Base-by-base conservation (phyloP, 2,329 filamentous ascomycete genomes). In the Colletotrichum lupini region DNA sequence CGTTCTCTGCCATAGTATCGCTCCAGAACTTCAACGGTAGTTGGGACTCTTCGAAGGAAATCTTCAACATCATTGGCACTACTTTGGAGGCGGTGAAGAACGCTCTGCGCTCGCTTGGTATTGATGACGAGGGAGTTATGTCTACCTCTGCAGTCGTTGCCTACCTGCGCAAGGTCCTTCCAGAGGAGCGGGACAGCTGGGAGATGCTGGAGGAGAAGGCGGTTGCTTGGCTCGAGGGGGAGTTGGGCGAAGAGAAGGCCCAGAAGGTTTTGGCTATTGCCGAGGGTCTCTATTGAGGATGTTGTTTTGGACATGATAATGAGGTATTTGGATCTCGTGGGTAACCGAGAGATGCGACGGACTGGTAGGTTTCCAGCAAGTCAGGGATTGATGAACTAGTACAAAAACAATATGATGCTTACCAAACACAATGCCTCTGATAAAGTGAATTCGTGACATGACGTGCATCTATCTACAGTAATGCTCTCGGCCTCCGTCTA, bases 191-290 rank as follows among this genome's bases (percentile, higher is more conserved):
- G 78, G 91, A 90, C 2, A 85, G 85, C 7, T 94, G 91, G 91
- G 91, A 92, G 74, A 83, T 93, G 84, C 81, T 93, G 52, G 89
- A 87, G 19, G 87, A 88, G 11, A 93, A 92, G 83, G 91, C 89
- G 0, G 84, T 82, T 77, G 77, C 59, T 0, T 92, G 89, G 88
- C 66, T 91, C 42, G 67, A 74, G 52, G 71, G 71, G 1, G 58
- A 68, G 30, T 4, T 72, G 9, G 71, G 56, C 1, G 55, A 61
- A 12, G 26, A 60, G 11, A 8, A 12, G 1, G 22, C 61, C 2
- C 11, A 5, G 35, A 26, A 61, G 12, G n/a, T 73, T 4, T 12
- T 73, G 55, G 1, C 12, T 30, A 19, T 46, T 3, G 42, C 49
- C 1, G 55, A 56, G 11, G 19, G 8, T 3, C 7, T 69, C 5